Conservation (phyloP, 176 grass and related monocot species). For the Luzula sylvatica region DNA sequence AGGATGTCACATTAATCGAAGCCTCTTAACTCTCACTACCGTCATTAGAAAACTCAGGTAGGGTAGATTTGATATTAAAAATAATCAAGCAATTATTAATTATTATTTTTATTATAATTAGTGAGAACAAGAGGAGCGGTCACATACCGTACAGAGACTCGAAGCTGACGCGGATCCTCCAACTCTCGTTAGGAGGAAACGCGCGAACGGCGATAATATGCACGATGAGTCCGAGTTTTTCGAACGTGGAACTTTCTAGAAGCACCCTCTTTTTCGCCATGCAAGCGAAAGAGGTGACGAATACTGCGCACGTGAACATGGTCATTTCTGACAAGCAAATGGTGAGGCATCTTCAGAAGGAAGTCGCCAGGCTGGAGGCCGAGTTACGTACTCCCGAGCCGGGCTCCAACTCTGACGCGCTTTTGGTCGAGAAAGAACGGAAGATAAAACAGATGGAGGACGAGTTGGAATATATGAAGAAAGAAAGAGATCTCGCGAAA, state of each 20-base stretch:
- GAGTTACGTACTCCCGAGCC: conserved; percentile 57
- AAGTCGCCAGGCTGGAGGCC: conserved; percentile 86
- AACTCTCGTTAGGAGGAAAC: conserved; percentile 93
- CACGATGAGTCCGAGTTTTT: conserved; percentile 87
- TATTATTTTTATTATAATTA: conserved; percentile 12
- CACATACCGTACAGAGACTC: conserved; percentile 94
- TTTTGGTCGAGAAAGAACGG: conserved; percentile 64
- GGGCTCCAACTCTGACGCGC: conserved; percentile 37
- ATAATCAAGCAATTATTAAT: no score
- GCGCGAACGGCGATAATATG: conserved; percentile 94
- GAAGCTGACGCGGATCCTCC: conserved; percentile 88
- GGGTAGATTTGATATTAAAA: background rate
- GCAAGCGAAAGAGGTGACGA: conserved; percentile 89
- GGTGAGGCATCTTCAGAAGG: conserved; percentile 77
- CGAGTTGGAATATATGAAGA: conserved; percentile 70
- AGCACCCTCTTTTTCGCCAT: conserved; percentile 92
- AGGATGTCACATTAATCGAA: conserved; percentile 94
- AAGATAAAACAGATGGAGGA: conserved; percentile 93
- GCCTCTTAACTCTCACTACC: conserved; percentile 78
- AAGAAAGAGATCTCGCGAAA: conserved; percentile 59
- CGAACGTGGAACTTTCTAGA: conserved; percentile 83
- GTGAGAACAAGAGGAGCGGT: conserved; percentile 58
- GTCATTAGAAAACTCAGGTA: conserved; percentile 98
- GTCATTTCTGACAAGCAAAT: conserved; percentile 91
- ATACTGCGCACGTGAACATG: conserved; percentile 93